These are phyloP conservation scores for Apiospora aurea DNA, from an alignment of 2,329 filamentous ascomycete species.

Conservation along the genomic window DNA sequence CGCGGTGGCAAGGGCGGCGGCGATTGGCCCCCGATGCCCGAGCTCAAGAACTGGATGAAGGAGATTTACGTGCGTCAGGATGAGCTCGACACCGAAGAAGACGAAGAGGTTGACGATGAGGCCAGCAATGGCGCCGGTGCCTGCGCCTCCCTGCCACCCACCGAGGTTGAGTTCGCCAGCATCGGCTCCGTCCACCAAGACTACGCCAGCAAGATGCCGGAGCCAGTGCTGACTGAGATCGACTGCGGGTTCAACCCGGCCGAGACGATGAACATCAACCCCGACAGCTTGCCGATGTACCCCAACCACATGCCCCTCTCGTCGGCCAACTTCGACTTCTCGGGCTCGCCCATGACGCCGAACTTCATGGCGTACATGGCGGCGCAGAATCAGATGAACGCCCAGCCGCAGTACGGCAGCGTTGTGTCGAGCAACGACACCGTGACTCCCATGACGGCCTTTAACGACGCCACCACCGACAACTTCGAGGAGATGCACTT, in stretches of 20 bases:
- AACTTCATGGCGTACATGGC: slow-evolving; percentile 31
- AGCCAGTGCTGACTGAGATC: slow-evolving; percentile 30
- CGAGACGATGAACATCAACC: slow-evolving; percentile 33
- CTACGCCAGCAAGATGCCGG: slow-evolving; percentile 28
- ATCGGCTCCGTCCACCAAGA: slow-evolving; percentile 22
- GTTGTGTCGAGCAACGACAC: slow-evolving; percentile 39
- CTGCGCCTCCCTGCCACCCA: slow-evolving; percentile 24
- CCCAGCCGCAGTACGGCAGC: slow-evolving; percentile 35
- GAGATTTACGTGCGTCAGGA: slow-evolving; percentile 54
- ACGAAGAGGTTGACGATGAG: slow-evolving; percentile 49
- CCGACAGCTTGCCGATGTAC: slow-evolving; percentile 32
- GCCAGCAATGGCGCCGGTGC: slow-evolving; percentile 42
- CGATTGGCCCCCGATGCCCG: slow-evolving; percentile 62
- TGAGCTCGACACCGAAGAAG: slow-evolving; percentile 41
- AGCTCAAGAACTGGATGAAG: slow-evolving; percentile 67
- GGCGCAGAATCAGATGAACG: slow-evolving; percentile 33
- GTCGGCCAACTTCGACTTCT: slow-evolving; percentile 41
- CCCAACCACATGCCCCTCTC: slow-evolving; percentile 37
- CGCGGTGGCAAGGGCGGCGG: slow-evolving; percentile 62
- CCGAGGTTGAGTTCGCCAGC: slow-evolving; percentile 15
- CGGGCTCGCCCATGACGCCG: slow-evolving; percentile 31
- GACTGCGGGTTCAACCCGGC: slow-evolving; percentile 33
- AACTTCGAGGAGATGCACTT: slow-evolving; percentile 38
- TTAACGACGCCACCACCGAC: slow-evolving; percentile 33
- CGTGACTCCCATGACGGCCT: slow-evolving; percentile 38